Percentiles rank a stretch among this genome's conserved stretches.
Conservation (phyloP, 495 filamentous ascomycete species). For the Xylaria scruposa region DNA sequence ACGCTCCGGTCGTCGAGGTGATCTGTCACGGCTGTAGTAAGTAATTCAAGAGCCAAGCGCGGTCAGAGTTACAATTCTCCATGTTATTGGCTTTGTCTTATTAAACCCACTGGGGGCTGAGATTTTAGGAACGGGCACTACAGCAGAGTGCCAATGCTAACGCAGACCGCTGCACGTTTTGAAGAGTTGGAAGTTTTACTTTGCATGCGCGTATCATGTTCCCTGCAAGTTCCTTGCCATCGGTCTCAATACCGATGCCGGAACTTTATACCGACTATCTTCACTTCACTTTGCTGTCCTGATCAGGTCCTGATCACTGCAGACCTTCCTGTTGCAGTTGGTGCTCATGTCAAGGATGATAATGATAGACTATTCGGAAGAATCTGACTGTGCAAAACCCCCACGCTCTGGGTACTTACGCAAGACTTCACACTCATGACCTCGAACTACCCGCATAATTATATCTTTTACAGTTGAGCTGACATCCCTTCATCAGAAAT, state of each 20-base stretch:
- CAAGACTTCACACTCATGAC: constrained; percentile 5
- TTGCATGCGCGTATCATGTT: constrained; percentile 1
- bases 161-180: constrained; percentile 7
- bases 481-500: background rate
- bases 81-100: background rate
- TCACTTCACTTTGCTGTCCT: background rate
- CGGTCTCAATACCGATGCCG: background rate
- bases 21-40: constrained; percentile 15
- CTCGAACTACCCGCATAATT: background rate
- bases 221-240: background rate
- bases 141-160: background rate
- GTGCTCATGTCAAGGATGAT: background rate
- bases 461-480: background rate
- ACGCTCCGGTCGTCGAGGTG: constrained; percentile 19
- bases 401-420: constrained; percentile 17
- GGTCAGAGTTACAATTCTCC: background rate
- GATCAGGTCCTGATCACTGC: background rate
- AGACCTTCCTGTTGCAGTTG: constrained; percentile 24
- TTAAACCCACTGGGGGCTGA: background rate
- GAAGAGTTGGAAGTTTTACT: background rate
- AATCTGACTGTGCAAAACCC: constrained; percentile 19
- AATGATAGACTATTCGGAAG: constrained; percentile 3
- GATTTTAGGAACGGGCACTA: background rate
- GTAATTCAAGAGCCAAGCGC: constrained; percentile 13
- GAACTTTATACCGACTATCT: background rate